Conservation (phyloP, 768 basidiomycete genomes). For the Auricularia sp. region DNA sequence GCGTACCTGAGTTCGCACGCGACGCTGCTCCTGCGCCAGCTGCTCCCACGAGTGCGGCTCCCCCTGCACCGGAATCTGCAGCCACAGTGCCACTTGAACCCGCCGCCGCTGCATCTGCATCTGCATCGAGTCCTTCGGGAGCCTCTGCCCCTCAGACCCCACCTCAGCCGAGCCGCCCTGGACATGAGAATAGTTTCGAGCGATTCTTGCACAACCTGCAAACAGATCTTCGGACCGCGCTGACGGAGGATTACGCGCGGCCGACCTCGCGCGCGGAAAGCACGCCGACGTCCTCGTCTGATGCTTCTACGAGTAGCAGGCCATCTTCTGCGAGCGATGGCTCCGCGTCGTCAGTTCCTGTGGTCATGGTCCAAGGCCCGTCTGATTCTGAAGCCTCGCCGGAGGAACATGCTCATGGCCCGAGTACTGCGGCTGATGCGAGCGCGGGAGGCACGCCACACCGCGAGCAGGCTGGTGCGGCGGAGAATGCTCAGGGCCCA, state of each 20-base stretch:
- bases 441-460: not conserved
- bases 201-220: conserved; percentile 73
- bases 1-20: not conserved
- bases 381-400: not conserved
- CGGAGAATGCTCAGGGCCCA: conserved; percentile 20
- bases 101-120: conserved; percentile 41
- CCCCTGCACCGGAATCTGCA: conserved; percentile 3
- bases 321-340: not conserved
- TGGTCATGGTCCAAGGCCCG: not conserved
- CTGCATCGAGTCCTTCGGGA: conserved; percentile 1
- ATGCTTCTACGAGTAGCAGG: not conserved
- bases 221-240: conserved; percentile 52
- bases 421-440: conserved; percentile 11
- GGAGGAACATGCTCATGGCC: not conserved
- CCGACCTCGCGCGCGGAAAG: not conserved
- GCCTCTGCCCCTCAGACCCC: not conserved
- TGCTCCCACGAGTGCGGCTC: conserved; percentile 1
- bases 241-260: conserved; percentile 32
- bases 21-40: not conserved
- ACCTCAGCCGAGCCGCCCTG: not conserved
- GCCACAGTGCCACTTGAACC: not conserved
- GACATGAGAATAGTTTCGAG: conserved; percentile 39
- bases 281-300: not conserved
- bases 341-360: not conserved
- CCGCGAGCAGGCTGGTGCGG: conserved; percentile 13